Evolutionary conservation across 805 yeast genomes (phyloP), one percentile per base, ranked within the genome.

Genomic region (Candida sonorensis): DNA sequence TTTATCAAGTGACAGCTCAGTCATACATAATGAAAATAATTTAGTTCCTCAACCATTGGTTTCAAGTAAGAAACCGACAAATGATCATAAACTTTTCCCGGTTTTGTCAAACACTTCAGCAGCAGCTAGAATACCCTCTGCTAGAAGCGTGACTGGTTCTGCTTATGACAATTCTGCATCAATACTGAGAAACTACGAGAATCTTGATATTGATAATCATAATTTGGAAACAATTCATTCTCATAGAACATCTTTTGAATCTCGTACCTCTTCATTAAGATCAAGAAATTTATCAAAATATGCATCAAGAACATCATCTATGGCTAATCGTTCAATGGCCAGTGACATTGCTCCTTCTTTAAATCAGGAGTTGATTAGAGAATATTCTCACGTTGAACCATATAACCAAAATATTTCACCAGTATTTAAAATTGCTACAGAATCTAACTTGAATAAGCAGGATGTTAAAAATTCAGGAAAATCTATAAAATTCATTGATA

Each of bases 341-440:
- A n/a, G n/a, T n/a, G n/a, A n/a, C n/a, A 21, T 30, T 15, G 44
- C 44, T 1, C 46, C 46, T 4, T 42, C 59, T 1, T 34, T 53
- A n/a, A 48, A 48, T 10, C 44, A 50, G 21, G 58, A 53, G 18
- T 30, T 59, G 23, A 49, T 58, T 12, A 42, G 57, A 30, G 64
- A 61, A 36, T 59, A 56, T 33, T 58, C 64, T 8, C 50, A 53
- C 11, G 45, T 40, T 5, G 62, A 60, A 29, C 57, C 59, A 3
- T 56, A 38, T 36, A 58, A 61, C 36, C 41, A 45, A 29, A 42
- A 50, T 24, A 42, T 45, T 22, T 37, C 61, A 2, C 47, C 56
- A 9, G 23, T 42, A 2, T 42, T 53, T 42, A 52, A 51, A 23
- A 55, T 57, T 23, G 42, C 55, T 27, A 60, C 62, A 2, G 62